Evolutionary conservation across 2,329 filamentous ascomycete genomes (phyloP).

Genomic region (Exophiala sp.): DNA sequence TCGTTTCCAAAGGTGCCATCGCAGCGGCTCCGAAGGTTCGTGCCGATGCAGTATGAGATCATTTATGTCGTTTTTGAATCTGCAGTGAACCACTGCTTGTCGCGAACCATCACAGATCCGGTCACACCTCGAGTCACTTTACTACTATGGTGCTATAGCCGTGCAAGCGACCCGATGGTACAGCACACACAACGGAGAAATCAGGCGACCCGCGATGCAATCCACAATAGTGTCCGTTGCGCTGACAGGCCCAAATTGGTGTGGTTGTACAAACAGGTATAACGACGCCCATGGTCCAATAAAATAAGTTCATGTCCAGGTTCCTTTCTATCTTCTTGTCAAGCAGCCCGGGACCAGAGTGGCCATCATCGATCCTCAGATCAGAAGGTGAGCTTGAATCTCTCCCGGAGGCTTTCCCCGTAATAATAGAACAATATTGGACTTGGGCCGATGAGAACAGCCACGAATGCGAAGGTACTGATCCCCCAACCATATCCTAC

Average conservation of each 20-base stretch:
- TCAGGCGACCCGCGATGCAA: background rate
- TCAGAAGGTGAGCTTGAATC: slow-evolving; percentile 32
- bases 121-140: background rate
- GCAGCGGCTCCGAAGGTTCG: slow-evolving; percentile 6
- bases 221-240: background rate
- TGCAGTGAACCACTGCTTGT: background rate
- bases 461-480: slow-evolving; percentile 47
- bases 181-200: background rate
- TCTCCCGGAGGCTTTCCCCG: slow-evolving; percentile 46
- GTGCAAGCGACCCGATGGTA: background rate
- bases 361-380: background rate
- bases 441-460: slow-evolving; percentile 46
- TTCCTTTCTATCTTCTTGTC: too few relatives aligned
- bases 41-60: slow-evolving; percentile 19
- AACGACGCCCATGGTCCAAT: background rate
- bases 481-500: slow-evolving; percentile 41
- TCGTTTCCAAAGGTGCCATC: background rate
- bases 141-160: background rate
- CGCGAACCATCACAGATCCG: background rate
- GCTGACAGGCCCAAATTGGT: background rate
- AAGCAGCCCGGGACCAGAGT: too few relatives aligned
- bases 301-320: background rate
- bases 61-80: background rate
- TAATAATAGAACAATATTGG: slow-evolving; percentile 49
- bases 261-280: background rate